phyloP scores from a whole-genome alignment of 495 filamentous ascomycete genomes.

The Aspergillus taichungensis region DNA sequence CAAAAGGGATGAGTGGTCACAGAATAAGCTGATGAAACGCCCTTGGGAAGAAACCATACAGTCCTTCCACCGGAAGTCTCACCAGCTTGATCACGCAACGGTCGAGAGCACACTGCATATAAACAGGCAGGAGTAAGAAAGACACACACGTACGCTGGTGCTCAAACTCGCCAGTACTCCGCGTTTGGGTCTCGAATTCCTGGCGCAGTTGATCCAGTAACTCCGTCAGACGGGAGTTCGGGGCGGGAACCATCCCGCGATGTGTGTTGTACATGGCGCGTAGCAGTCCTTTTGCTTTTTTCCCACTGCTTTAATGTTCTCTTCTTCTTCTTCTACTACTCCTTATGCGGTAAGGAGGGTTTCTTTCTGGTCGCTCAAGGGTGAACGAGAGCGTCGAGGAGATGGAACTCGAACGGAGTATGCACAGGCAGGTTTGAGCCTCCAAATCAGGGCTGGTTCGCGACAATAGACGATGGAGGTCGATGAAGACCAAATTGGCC shows the following conservation, averaged over 20 bases:
- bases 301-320: neutral
- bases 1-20: no score
- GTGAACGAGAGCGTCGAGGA: no score
- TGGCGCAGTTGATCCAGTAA: constrained; percentile 79
- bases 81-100: no score
- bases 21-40: neutral
- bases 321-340: no score
- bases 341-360: no score
- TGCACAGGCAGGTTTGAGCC: no score
- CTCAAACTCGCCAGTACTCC: constrained; percentile 70
- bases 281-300: constrained; percentile 1
- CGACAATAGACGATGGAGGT: no score
- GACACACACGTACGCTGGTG: constrained; percentile 66
- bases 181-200: constrained; percentile 83
- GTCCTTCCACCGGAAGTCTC: no score
- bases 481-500: neutral
- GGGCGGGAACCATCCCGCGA: constrained; percentile 68
- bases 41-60: neutral
- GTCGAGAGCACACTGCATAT: neutral
- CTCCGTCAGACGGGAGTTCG: constrained; percentile 76
- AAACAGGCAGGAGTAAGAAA: constrained; percentile 4
- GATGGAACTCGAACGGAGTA: no score
- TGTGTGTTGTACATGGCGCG: constrained; percentile 80
- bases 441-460: no score
- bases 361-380: no score